Conservation (phyloP, 2,329 filamentous ascomycete genomes). For the Penicillium capsulatum region DNA sequence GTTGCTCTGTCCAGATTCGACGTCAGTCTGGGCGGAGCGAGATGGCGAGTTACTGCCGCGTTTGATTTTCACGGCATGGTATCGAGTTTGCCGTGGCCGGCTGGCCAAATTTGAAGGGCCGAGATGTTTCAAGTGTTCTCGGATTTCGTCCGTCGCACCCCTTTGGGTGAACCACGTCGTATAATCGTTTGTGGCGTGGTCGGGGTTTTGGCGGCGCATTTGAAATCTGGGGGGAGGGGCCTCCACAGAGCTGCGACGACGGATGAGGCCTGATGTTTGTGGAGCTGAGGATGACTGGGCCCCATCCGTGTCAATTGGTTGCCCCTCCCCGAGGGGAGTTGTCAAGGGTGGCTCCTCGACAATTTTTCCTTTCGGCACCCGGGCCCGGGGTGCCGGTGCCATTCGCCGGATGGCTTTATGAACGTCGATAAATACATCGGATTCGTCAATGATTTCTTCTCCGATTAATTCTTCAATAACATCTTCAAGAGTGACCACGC, state of each 20-base stretch:
- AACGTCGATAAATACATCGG: slow-evolving; percentile 95
- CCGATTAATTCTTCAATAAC: slow-evolving; percentile 98
- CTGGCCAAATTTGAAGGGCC: slow-evolving; percentile 62
- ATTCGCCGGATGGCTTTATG: slow-evolving; percentile 95
- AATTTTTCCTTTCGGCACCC: slow-evolving; percentile 57
- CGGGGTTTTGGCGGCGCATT: slow-evolving; percentile 34
- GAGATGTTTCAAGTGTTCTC: slow-evolving; percentile 59
- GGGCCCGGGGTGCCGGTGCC: slow-evolving; percentile 74
- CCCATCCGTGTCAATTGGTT: slow-evolving; percentile 47
- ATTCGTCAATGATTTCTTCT: slow-evolving; percentile 99
- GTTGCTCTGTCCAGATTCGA: slow-evolving; percentile 40
- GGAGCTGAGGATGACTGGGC: slow-evolving; percentile 27
- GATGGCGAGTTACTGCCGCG: slow-evolving; percentile 44
- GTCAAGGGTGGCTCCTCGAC: slow-evolving; percentile 45
- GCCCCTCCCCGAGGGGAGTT: slow-evolving; percentile 30
- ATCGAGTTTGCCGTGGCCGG: slow-evolving; percentile 57
- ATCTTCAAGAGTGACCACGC: slow-evolving; percentile 93
- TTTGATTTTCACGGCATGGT: slow-evolving; percentile 63
- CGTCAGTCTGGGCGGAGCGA: slow-evolving; percentile 34
- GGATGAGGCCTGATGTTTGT: slow-evolving; percentile 19
- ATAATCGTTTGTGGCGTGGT: slow-evolving; percentile 27
- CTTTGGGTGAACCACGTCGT: slow-evolving; percentile 42
- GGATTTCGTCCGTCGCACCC: slow-evolving; percentile 52
- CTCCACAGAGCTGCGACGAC: slow-evolving; percentile 35
- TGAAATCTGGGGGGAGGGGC: slow-evolving; percentile 40